Percentiles rank a stretch among this genome's conserved stretches.
These are phyloP conservation scores for Russula olivacea DNA, from an alignment of 768 basidiomycete genomes.

Conservation along the genomic window DNA sequence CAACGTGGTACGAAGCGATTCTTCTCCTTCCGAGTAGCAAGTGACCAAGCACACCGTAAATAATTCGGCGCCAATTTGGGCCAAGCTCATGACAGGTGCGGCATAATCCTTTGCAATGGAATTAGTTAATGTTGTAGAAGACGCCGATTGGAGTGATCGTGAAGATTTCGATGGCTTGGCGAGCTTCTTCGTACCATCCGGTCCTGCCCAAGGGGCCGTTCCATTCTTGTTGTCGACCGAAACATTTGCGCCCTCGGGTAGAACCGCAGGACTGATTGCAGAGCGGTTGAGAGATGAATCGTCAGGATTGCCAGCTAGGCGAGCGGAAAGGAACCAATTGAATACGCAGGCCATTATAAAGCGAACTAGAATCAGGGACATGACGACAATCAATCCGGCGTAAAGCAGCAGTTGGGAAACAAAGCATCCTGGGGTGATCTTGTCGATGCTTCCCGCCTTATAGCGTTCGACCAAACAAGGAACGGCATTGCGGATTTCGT, in stretches of 20 bases:
- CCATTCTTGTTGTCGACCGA: constrained; percentile 88
- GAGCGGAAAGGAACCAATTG: constrained; percentile 90
- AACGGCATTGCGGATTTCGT: constrained; percentile 59
- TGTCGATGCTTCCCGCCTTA: constrained; percentile 92
- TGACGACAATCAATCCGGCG: constrained; percentile 83
- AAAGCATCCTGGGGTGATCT: constrained; percentile 94
- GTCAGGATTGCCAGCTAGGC: constrained; percentile 71
- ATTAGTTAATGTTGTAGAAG: constrained; percentile 49
- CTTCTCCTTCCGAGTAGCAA: constrained; percentile 96
- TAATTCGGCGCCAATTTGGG: constrained; percentile 90
- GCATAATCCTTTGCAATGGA: constrained; percentile 35
- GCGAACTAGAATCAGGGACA: constrained; percentile 83
- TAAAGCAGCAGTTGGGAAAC: constrained; percentile 86
- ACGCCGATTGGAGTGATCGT: constrained; percentile 46
- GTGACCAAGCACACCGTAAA: constrained; percentile 95
- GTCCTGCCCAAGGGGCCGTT: constrained; percentile 89
- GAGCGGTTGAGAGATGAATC: constrained; percentile 67
- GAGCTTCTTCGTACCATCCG: constrained; percentile 46
- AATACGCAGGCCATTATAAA: constrained; percentile 96
- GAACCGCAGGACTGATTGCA: constrained; percentile 89
- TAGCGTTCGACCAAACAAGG: constrained; percentile 83
- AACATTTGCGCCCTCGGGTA: constrained; percentile 94
- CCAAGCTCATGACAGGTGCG: constrained; percentile 69
- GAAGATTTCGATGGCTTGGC: constrained; percentile 43
- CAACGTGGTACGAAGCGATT: constrained; percentile 83